Conservation (phyloP, 164 flowering plant genomes). For the Platanus orientalis region DNA sequence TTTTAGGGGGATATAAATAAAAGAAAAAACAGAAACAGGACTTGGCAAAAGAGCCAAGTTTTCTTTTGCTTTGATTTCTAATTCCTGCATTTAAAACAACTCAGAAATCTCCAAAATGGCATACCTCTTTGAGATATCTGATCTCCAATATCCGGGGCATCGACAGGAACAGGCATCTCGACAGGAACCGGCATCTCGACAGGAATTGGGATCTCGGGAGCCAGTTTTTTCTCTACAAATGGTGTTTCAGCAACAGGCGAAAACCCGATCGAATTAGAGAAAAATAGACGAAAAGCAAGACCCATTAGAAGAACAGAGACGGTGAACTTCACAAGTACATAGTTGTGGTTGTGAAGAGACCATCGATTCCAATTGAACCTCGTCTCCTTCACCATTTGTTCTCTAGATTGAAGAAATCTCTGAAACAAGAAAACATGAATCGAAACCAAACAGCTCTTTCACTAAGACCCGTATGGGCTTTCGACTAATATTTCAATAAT, state of each 20-base stretch:
- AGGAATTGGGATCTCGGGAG: slow-evolving; percentile 5
- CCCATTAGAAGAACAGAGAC: slow-evolving; percentile 47
- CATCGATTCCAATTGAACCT: slow-evolving; percentile 31
- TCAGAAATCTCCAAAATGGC: slow-evolving; percentile 6
- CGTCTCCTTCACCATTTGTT: slow-evolving; percentile 32
- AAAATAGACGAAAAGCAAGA: slow-evolving; percentile 55
- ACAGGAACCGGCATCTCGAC: slow-evolving; percentile 5
- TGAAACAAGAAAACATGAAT: not conserved
- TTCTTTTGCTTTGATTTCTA: not conserved
- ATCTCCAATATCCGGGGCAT: slow-evolving; percentile 7
- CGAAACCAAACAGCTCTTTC: not conserved
- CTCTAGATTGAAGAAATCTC: not conserved
- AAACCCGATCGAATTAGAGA: slow-evolving; percentile 36
- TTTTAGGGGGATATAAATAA: too few species aligned
- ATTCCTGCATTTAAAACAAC: not conserved
- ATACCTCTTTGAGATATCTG: slow-evolving; percentile 28
- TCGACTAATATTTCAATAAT: too few species aligned
- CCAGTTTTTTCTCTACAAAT: slow-evolving; percentile 11
- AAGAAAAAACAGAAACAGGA: not conserved
- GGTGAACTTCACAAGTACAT: slow-evolving; percentile 43
- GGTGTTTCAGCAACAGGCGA: slow-evolving; percentile 18
- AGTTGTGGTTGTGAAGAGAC: slow-evolving; percentile 33
- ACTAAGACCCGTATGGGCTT: too few species aligned
- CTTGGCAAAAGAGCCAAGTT: not conserved
- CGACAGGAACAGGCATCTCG: slow-evolving; percentile 13